A percentile compares a stretch with the other conserved stretches of the same genome.
Evolutionary conservation across 2,329 filamentous ascomycete species (phyloP).

Genomic region (Colletotrichum spaethianum): DNA sequence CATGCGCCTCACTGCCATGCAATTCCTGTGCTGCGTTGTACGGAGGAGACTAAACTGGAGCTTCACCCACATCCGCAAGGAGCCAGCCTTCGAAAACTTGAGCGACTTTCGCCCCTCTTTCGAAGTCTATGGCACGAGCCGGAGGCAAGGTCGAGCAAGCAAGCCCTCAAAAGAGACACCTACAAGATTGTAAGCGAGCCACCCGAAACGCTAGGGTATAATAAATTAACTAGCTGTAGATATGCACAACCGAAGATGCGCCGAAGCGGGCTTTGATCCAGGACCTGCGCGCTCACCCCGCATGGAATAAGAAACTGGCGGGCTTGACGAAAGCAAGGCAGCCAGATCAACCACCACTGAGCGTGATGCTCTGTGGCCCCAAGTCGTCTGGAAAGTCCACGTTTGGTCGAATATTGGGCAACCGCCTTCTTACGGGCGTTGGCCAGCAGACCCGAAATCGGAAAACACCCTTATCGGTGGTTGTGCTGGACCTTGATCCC

Average conservation of each 20-base stretch:
- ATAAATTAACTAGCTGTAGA: slow-evolving; percentile 55
- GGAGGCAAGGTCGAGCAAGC: slow-evolving; percentile 44
- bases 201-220: slow-evolving; percentile 1
- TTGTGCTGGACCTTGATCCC: slow-evolving; percentile 79
- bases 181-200: slow-evolving; percentile 65
- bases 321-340: slow-evolving; percentile 55
- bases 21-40: slow-evolving; percentile 74
- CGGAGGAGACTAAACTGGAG: slow-evolving; percentile 66
- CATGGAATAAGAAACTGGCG: slow-evolving; percentile 74
- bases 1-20: slow-evolving; percentile 79
- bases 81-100: slow-evolving; percentile 66
- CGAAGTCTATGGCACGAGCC: slow-evolving; percentile 74
- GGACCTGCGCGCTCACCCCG: slow-evolving; percentile 68
- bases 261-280: slow-evolving; percentile 66
- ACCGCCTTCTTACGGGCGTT: slow-evolving; percentile 72
- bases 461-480: slow-evolving; percentile 53
- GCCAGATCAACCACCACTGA: slow-evolving; percentile 50
- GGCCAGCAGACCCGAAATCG: slow-evolving; percentile 44
- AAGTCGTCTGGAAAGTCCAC: slow-evolving; percentile 85
- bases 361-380: slow-evolving; percentile 75
- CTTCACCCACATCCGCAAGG: slow-evolving; percentile 68
- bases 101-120: slow-evolving; percentile 76
- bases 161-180: slow-evolving; percentile 46
- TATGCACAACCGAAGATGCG: slow-evolving; percentile 67
- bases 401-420: slow-evolving; percentile 76